A percentile compares a stretch with the other conserved stretches of the same genome.
Evolutionary conservation across 2,329 filamentous ascomycete genomes (phyloP).

Genomic region (Pleomassaria siparia): DNA sequence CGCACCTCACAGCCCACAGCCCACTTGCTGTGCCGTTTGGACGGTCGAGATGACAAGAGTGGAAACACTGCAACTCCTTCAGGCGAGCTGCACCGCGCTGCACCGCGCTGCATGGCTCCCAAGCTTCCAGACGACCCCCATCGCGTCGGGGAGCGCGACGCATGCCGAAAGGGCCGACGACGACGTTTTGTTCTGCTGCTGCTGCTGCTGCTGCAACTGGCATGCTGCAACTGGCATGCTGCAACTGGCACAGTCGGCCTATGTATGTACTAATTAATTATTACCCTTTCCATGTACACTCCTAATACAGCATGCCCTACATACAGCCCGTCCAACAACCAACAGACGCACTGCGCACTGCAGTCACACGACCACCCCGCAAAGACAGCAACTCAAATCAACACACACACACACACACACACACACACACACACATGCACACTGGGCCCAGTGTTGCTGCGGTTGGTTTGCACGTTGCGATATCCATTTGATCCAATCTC

Average conservation of each 20-base stretch:
- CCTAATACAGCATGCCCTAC: too few relatives aligned
- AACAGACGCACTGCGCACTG: conserved; percentile 26
- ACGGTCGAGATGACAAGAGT: conserved; percentile 13
- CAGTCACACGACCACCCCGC: conserved; percentile 23
- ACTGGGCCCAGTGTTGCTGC: too few relatives aligned
- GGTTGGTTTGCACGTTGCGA: too few relatives aligned
- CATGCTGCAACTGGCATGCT: background rate
- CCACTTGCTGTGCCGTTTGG: conserved; percentile 25
- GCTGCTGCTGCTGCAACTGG: too few relatives aligned
- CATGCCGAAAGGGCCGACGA: conserved; percentile 6
- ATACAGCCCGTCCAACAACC: conserved; percentile 25
- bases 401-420: too few relatives aligned
- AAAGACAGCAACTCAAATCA: conserved; percentile 10
- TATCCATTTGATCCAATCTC: too few relatives aligned
- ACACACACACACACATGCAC: too few relatives aligned
- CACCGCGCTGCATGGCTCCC: background rate
- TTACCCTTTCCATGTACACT: too few relatives aligned
- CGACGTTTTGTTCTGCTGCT: too few relatives aligned
- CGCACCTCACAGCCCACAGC: conserved; percentile 13
- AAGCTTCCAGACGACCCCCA: background rate
- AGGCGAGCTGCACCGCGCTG: conserved; percentile 17
- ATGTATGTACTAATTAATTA: too few relatives aligned
- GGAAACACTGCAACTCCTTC: too few relatives aligned
- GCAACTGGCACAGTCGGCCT: background rate
- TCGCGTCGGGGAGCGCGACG: conserved; percentile 11